Conservation (phyloP, 192 early-diverging fungal genomes). For the Coemansia sp. region DNA sequence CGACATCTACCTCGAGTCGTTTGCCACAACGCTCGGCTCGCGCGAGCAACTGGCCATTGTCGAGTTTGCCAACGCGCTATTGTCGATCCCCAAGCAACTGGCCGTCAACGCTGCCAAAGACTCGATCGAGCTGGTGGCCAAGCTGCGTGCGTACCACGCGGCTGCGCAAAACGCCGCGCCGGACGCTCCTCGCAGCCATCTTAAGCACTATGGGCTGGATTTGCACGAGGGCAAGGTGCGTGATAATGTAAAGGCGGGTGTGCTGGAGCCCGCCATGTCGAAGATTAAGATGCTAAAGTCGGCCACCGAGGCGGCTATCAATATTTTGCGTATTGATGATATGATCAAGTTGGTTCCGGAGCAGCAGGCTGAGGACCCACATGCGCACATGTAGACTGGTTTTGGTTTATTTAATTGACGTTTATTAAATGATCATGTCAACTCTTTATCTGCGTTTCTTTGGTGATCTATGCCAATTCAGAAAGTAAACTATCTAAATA, state of each 20-base stretch:
- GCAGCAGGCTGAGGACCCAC: constrained; percentile 53
- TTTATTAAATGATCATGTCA: background rate
- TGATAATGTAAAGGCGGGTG: constrained; percentile 91
- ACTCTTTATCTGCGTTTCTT: no score
- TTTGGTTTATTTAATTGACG: background rate
- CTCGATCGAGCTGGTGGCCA: constrained; percentile 94
- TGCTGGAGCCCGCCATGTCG: constrained; percentile 96
- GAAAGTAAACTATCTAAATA: no score
- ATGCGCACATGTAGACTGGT: constrained; percentile 48
- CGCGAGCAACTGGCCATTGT: constrained; percentile 98
- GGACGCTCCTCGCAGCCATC: constrained; percentile 68
- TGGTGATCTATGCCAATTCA: no score
- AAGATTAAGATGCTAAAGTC: constrained; percentile 97
- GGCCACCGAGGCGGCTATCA: constrained; percentile 97
- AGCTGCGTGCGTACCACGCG: constrained; percentile 93
- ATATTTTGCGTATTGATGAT: constrained; percentile 95
- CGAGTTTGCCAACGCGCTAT: constrained; percentile 92
- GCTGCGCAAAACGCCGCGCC: constrained; percentile 72
- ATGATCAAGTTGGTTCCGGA: constrained; percentile 71
- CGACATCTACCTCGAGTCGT: constrained; percentile 96
- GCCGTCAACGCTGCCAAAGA: constrained; percentile 99
- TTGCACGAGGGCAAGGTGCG: constrained; percentile 89
- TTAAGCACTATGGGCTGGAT: constrained; percentile 93
- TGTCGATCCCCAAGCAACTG: constrained; percentile 96
- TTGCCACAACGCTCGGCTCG: constrained; percentile 93